Base-by-base conservation (phyloP, 2,329 filamentous ascomycete species). In the Ilyonectria robusta region DNA sequence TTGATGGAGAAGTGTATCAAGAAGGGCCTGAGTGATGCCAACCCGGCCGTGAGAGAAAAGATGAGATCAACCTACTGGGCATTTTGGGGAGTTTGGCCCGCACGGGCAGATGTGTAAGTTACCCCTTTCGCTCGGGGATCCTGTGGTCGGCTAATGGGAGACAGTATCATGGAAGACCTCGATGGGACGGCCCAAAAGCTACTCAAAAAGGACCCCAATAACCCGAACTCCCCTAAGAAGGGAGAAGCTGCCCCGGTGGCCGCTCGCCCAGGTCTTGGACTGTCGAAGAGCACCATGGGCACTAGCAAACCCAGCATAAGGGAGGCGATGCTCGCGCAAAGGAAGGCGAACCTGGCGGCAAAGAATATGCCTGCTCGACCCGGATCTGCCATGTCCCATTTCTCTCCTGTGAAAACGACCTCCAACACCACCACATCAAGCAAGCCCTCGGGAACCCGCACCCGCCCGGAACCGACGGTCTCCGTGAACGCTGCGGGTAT, bases 1-100 rank as follows among this genome's bases (percentile, higher is more conserved):
- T 76, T 94, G 31, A 88, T 97, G 15, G 94, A 97, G 71, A 97
- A 97, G 80, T 94, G 92, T 72, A 89, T 99, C 76, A 94, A 92
- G 79, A 97, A 94, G 78, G 93, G 95, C 1, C 86, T 99, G n/a
- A 86, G 86, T 23, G 96, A 99, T 83, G 87, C 95, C 13, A 97
- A 98, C 76, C 94, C 95, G 8, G 93, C 92, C 33, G 95, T 98
- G 51, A 90, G 96, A 75, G 94, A 97, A 80, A 91, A 90, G 70
- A 95, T 93, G 86, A 90, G 96, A 73, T 88, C 89, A 42, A 93
- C 94, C 0, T 99, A 93, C 80, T 99, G 96, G 96, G 85, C 85
- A 0, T 98, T 95, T 78, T 89, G 91, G 66, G 84, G 84, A 37
- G 86, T 94, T 19, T 98, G 94, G 93, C 92, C 93, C 2, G 86